A percentile compares a stretch with the other conserved stretches of the same genome.
phyloP scores from a whole-genome alignment of 2,329 filamentous ascomycete species.

The Paraphoma sp. region DNA sequence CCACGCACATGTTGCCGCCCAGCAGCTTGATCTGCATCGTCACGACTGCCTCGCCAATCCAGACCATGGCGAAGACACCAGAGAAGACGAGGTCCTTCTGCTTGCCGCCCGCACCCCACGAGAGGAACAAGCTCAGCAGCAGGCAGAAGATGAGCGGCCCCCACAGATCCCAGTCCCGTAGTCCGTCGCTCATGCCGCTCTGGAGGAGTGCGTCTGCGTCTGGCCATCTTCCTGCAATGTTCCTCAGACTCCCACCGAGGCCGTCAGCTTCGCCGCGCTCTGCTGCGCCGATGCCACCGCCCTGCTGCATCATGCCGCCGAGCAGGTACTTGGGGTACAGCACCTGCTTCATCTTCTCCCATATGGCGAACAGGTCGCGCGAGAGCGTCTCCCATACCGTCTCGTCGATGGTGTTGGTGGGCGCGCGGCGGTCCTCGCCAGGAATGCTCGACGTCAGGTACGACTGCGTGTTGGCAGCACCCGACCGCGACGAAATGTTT shows the following conservation, averaged over 20 bases:
- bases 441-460: slow-evolving; percentile 90
- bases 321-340: slow-evolving; percentile 95
- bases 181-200: slow-evolving; percentile 81
- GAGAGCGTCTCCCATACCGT: slow-evolving; percentile 96
- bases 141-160: slow-evolving; percentile 94
- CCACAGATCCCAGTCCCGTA: slow-evolving; percentile 98
- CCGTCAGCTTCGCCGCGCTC: slow-evolving; percentile 61
- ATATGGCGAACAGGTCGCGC: slow-evolving; percentile 88
- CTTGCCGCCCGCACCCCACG: slow-evolving; percentile 76
- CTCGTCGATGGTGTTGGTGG: slow-evolving; percentile 95
- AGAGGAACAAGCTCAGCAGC: slow-evolving; percentile 84
- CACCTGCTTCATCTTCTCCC: slow-evolving; percentile 98
- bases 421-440: slow-evolving; percentile 88
- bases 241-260: slow-evolving; percentile 56
- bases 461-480: slow-evolving; percentile 67
- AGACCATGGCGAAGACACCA: slow-evolving; percentile 94
- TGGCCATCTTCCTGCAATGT: slow-evolving; percentile 68
- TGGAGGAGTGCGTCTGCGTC: slow-evolving; percentile 71
- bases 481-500: slow-evolving; percentile 69
- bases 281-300: slow-evolving; percentile 64
- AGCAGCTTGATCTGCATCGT: slow-evolving; percentile 97
- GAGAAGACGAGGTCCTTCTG: slow-evolving; percentile 93
- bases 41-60: slow-evolving; percentile 95
- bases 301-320: slow-evolving; percentile 66
- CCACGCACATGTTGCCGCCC: slow-evolving; percentile 91